A percentile compares a stretch with the other conserved stretches of the same genome.
Evolutionary conservation across 2,329 filamentous ascomycete genomes (phyloP).

Genomic region (Truncatella angustata): DNA sequence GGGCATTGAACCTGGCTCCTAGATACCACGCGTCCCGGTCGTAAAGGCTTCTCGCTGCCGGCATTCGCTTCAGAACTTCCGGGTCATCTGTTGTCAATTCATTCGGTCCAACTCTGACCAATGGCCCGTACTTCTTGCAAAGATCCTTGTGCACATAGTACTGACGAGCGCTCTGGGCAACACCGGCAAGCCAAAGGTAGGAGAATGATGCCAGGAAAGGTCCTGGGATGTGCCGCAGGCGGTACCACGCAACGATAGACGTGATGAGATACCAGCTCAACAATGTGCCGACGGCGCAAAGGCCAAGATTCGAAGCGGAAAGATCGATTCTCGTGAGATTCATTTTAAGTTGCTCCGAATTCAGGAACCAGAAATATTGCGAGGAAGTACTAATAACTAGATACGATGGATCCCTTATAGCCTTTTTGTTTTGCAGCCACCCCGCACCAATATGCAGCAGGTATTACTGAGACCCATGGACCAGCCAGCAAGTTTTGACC

Average conservation of each 20-base stretch:
- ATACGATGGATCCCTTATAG: too few species aligned
- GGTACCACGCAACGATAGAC: conserved; percentile 24
- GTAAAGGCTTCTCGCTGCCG: conserved; percentile 20
- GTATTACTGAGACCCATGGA: too few species aligned
- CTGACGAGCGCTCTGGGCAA: conserved; percentile 25
- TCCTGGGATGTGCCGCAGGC: conserved; percentile 38
- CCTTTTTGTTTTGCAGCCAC: too few species aligned
- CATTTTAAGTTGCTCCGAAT: too few species aligned
- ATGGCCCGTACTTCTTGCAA: conserved; percentile 22
- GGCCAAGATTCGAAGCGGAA: neutral
- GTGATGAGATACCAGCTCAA: conserved; percentile 13
- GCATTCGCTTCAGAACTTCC: conserved; percentile 34
- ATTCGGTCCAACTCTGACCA: conserved; percentile 40
- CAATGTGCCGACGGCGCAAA: neutral
- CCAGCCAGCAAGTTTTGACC: too few species aligned
- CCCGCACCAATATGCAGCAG: too few species aligned
- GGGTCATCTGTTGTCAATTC: conserved; percentile 38
- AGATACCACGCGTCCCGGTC: conserved; percentile 16
- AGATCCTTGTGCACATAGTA: conserved; percentile 12
- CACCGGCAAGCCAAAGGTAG: conserved; percentile 36
- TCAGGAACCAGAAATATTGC: too few species aligned
- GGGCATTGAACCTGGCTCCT: conserved; percentile 17
- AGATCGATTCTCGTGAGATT: neutral
- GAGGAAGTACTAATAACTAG: too few species aligned
- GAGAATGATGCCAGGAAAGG: conserved; percentile 35